Percentiles rank a stretch among this genome's conserved stretches.
These are phyloP conservation scores for Hordeum pubiflorum DNA, from an alignment of 202 grass and related monocot genomes.

Conservation along the genomic window DNA sequence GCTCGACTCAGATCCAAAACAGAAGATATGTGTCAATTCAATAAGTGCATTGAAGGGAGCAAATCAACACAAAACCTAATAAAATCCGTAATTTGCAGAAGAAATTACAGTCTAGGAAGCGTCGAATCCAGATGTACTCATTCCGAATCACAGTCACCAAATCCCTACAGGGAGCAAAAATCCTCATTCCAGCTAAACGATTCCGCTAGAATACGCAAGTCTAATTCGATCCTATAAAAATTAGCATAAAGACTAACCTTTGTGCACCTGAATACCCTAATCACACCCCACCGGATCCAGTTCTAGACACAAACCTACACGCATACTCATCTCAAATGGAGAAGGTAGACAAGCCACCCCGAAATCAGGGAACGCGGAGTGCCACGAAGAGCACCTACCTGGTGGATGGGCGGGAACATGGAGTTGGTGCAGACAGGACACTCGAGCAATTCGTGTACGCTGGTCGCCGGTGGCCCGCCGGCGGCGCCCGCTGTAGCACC, in stretches of 20 bases:
- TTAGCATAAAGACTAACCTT: slow-evolving; percentile 10
- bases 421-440: slow-evolving; percentile 68
- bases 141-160: not conserved
- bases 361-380: not conserved
- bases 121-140: not conserved
- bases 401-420: slow-evolving; percentile 71
- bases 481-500: not conserved
- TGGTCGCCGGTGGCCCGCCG: slow-evolving; percentile 35
- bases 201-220: not conserved
- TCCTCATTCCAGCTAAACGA: not conserved
- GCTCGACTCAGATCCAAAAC: not conserved
- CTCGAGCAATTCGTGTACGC: slow-evolving; percentile 64
- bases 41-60: not conserved
- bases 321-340: slow-evolving; percentile 17
- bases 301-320: not conserved
- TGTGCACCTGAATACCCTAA: slow-evolving; percentile 14
- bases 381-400: slow-evolving; percentile 28
- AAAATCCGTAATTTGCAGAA: not conserved
- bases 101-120: not conserved
- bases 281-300: not conserved
- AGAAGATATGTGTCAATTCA: not conserved
- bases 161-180: not conserved
- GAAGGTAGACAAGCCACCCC: not conserved
- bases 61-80: not conserved
- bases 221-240: not conserved